Conservation (phyloP, 257 asterid species). For the Solanum corneliomulleri region DNA sequence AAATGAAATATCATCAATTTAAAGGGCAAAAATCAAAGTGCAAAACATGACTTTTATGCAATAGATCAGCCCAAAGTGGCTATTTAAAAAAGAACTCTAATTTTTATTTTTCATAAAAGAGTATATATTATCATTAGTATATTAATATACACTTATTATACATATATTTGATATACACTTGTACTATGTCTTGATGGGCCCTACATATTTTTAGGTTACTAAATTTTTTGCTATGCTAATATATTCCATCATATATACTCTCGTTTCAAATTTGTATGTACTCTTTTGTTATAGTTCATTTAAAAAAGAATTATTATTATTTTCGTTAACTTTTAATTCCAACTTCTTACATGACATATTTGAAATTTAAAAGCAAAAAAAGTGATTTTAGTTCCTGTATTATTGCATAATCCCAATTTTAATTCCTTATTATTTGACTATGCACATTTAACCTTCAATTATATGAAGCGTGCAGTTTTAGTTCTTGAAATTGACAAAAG, state of each 20-base stretch:
- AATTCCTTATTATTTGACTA: too few species aligned
- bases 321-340: accelerated
- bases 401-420: background rate
- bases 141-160: background rate
- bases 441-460: background rate
- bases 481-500: background rate
- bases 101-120: background rate
- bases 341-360: background rate
- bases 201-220: background rate
- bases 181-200: background rate
- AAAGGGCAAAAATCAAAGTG: background rate
- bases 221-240: background rate
- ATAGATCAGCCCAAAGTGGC: background rate
- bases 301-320: background rate
- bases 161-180: background rate
- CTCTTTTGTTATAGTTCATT: background rate
- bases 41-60: background rate
- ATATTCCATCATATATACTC: background rate
- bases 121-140: background rate
- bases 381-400: too few species aligned
- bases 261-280: background rate
- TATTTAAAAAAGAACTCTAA: background rate
- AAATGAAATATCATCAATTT: background rate
- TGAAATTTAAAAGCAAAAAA: background rate
- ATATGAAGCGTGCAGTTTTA: background rate